These are phyloP conservation scores for Phyllosticta ampelicida DNA, from an alignment of 2,329 filamentous ascomycete genomes.

Conservation along the genomic window DNA sequence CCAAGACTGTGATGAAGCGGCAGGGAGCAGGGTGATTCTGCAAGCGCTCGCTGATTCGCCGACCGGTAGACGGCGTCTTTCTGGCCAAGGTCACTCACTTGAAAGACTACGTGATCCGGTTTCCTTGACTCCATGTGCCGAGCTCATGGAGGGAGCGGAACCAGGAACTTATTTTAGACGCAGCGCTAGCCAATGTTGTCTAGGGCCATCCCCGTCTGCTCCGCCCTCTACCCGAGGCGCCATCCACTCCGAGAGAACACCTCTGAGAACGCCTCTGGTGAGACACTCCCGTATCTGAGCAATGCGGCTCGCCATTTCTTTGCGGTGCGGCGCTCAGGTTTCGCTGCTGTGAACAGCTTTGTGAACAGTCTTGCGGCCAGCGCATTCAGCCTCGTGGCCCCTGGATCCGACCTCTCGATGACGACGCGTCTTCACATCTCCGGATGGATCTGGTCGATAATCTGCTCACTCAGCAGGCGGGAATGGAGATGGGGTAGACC, in stretches of 20 bases:
- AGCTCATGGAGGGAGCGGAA: neutral
- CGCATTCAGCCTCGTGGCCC: neutral
- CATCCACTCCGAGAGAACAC: neutral
- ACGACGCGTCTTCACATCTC: neutral
- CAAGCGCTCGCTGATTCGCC: neutral
- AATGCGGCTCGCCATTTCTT: neutral
- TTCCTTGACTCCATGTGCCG: neutral
- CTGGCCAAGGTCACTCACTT: neutral
- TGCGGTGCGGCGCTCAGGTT: neutral
- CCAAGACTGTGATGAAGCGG: conserved; percentile 1
- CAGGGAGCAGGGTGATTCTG: neutral
- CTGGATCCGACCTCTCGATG: neutral
- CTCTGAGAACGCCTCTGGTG: neutral
- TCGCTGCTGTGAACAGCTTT: neutral
- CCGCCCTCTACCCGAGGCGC: neutral
- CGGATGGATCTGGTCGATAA: neutral
- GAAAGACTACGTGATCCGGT: neutral
- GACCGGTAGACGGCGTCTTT: neutral
- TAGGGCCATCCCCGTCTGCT: neutral
- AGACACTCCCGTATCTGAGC: neutral
- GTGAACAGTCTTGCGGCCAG: neutral
- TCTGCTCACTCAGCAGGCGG: neutral
- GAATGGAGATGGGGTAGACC: neutral
- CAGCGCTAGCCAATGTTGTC: neutral
- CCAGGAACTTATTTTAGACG: neutral